phyloP scores from a whole-genome alignment of 2,329 filamentous ascomycete genomes.

The Curvularia sp. region DNA sequence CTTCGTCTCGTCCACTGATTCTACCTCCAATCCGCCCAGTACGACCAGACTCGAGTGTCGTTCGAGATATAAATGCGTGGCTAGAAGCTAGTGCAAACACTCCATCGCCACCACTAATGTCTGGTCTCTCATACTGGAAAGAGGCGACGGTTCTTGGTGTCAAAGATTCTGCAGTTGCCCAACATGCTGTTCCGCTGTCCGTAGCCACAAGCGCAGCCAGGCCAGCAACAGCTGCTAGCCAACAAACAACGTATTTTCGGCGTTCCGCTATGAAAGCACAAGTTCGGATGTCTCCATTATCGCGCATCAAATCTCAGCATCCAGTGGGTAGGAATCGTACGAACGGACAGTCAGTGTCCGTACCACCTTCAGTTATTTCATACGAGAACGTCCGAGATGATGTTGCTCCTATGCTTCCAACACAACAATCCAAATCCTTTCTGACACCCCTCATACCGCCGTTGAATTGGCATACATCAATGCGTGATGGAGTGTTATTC shows the following conservation, averaged over 20 bases:
- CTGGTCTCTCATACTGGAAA: slow-evolving; percentile 46
- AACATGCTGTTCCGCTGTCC: slow-evolving; percentile 41
- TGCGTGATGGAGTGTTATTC: slow-evolving; percentile 6
- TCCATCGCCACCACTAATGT: slow-evolving; percentile 43
- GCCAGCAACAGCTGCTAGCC: slow-evolving; percentile 28
- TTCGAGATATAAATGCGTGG: slow-evolving; percentile 45
- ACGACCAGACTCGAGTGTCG: slow-evolving; percentile 36
- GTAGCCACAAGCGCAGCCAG: slow-evolving; percentile 15
- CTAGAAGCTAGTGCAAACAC: slow-evolving; percentile 39
- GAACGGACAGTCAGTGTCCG: slow-evolving; percentile 37
- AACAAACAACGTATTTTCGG: slow-evolving; percentile 36
- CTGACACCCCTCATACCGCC: slow-evolving; percentile 11
- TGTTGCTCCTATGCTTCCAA: slow-evolving; percentile 11
- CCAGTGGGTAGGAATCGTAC: slow-evolving; percentile 20
- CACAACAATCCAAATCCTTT: slow-evolving; percentile 22
- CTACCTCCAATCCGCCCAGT: slow-evolving; percentile 32
- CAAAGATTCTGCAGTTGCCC: slow-evolving; percentile 23
- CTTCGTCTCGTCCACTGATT: slow-evolving; percentile 16
- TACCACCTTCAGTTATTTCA: slow-evolving; percentile 30
- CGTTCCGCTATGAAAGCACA: slow-evolving; percentile 40
- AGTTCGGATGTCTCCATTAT: slow-evolving; percentile 40
- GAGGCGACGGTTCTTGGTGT: slow-evolving; percentile 22
- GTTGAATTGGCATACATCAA: slow-evolving; percentile 14
- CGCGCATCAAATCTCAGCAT: slow-evolving; percentile 29
- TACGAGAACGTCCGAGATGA: slow-evolving; percentile 23